Conservation (phyloP, 495 filamentous ascomycete genomes). For the Penicillium odoratum region DNA sequence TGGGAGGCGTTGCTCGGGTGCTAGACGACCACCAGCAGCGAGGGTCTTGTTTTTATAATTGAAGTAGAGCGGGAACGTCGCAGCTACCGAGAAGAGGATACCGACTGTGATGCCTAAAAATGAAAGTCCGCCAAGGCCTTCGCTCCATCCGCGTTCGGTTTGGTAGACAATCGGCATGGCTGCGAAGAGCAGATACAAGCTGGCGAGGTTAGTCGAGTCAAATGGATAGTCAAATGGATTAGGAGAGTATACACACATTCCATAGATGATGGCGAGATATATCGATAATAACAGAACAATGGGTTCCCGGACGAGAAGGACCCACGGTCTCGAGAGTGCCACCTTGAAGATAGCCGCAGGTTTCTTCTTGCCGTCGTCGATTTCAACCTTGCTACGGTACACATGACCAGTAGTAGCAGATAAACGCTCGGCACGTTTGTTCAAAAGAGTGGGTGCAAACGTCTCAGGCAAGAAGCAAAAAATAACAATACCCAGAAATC, state of each 20-base stretch:
- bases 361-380: conserved; percentile 17
- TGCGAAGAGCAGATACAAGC: conserved; percentile 68
- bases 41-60: conserved; percentile 7
- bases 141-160: conserved; percentile 42
- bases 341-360: conserved; percentile 36
- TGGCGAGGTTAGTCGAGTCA: conserved; percentile 11
- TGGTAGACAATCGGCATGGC: conserved; percentile 59
- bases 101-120: conserved; percentile 19
- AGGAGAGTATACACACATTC: conserved; percentile 19
- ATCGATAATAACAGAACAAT: conserved; percentile 55
- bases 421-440: conserved; percentile 45
- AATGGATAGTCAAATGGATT: neutral
- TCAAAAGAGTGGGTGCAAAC: conserved; percentile 56
- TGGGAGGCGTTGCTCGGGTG: neutral
- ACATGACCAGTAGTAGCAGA: conserved; percentile 52
- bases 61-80: conserved; percentile 6
- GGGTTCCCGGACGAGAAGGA: conserved; percentile 36
- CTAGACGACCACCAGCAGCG: neutral
- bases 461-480: conserved; percentile 56
- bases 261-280: conserved; percentile 64
- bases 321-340: conserved; percentile 30
- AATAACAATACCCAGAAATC: conserved; percentile 23
- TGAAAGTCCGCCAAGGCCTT: conserved; percentile 13
- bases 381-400: conserved; percentile 50
- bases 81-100: conserved; percentile 57